Conservation (phyloP, 202 grass and related monocot species). For the Hordeum pubiflorum region DNA sequence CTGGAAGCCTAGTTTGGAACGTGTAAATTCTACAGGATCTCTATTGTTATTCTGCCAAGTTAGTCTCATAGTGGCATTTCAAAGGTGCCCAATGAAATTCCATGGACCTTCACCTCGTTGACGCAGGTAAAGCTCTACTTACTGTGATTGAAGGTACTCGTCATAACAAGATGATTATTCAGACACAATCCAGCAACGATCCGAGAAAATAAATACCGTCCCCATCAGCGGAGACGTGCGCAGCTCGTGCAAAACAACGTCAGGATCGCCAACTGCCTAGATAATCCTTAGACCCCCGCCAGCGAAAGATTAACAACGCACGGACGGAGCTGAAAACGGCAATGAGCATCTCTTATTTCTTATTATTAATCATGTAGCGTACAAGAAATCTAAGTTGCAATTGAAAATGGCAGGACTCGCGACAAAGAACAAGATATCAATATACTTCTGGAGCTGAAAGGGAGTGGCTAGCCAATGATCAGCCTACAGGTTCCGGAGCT, state of each 20-base stretch:
- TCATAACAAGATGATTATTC: no score
- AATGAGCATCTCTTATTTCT: neutral
- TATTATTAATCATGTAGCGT: neutral
- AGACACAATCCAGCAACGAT: no score
- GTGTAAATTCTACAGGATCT: neutral
- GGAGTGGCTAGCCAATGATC: conserved; percentile 5
- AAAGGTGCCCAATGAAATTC: neutral
- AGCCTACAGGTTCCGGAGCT: neutral
- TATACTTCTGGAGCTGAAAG: neutral
- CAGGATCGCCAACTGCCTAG: neutral
- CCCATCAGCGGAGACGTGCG: neutral
- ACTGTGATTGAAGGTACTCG: no score
- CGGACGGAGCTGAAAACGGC: neutral
- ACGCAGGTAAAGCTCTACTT: no score
- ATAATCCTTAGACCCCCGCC: neutral
- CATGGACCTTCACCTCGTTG: neutral
- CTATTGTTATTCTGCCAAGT: neutral
- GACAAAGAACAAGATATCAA: neutral
- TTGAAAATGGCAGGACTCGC: neutral
- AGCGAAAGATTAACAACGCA: neutral
- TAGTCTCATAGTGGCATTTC: neutral
- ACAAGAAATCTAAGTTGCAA: neutral
- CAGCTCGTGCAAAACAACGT: neutral
- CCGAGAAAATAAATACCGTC: neutral
- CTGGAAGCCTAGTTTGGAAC: neutral